These are phyloP conservation scores for Paramecium sexaurelia DNA, from an alignment of 73 alveolate genomes.

Conservation along the genomic window DNA sequence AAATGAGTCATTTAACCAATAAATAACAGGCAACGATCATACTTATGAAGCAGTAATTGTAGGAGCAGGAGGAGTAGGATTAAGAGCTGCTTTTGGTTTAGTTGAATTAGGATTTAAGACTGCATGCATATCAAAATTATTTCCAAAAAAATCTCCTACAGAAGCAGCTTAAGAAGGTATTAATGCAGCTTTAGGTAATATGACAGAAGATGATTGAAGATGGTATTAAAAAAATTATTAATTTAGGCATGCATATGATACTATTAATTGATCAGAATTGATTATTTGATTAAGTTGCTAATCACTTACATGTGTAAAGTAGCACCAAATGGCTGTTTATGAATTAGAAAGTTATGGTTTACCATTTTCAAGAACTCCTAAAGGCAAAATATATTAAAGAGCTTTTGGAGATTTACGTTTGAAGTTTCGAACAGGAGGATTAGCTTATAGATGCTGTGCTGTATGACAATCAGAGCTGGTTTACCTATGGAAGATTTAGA, in stretches of 20 bases:
- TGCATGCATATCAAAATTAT: conserved; percentile 93
- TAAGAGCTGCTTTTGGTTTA: conserved; percentile 98
- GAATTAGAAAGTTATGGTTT: conserved; percentile 94
- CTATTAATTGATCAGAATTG: conserved; percentile 84
- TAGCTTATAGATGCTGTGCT: conserved; percentile 85
- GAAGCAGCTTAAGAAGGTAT: conserved; percentile 95
- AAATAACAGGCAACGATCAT: conserved; percentile 89
- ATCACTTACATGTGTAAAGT: conserved; percentile 93
- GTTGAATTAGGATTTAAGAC: conserved; percentile 95
- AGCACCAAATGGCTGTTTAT: conserved; percentile 92
- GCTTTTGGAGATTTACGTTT: conserved; percentile 95
- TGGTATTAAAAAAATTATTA: conserved; percentile 69
- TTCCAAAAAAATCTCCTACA: conserved; percentile 97
- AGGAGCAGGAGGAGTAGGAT: conserved; percentile 97
- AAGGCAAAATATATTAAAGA: conserved; percentile 95
- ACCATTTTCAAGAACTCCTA: conserved; percentile 96
- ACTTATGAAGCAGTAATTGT: conserved; percentile 92
- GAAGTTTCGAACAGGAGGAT: conserved; percentile 90
- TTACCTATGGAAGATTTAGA: conserved; percentile 91
- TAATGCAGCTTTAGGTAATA: conserved; percentile 96
- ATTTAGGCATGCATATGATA: conserved; percentile 88
- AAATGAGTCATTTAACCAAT: conserved; percentile 68
- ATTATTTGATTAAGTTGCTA: conserved; percentile 96
- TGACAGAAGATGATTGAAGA: conserved; percentile 97
- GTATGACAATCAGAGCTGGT: conserved; percentile 93